Percentiles rank a stretch among this genome's conserved stretches.
Conservation (phyloP, 352 stramenopile species). For the Lagenidium sp. region DNA sequence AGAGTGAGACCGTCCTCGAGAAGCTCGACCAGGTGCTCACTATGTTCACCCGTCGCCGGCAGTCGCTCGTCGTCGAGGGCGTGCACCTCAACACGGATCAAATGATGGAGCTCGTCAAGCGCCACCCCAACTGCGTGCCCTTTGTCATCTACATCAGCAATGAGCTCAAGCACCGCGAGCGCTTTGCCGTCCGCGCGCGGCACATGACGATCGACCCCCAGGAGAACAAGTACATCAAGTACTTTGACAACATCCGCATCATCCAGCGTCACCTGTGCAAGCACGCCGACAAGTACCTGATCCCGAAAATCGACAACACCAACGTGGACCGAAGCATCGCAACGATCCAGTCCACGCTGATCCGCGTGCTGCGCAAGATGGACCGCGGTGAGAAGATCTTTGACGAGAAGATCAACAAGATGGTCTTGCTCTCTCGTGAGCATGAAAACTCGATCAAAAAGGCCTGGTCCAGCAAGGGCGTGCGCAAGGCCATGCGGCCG, state of each 20-base stretch:
- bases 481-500: conserved; percentile 80
- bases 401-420: conserved; percentile 73
- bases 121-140: conserved; percentile 76
- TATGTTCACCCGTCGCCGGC: conserved; percentile 76
- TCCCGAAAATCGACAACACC: conserved; percentile 86
- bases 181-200: conserved; percentile 71
- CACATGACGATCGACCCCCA: conserved; percentile 87
- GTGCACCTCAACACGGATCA: conserved; percentile 83
- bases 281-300: conserved; percentile 75
- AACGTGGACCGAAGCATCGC: conserved; percentile 83
- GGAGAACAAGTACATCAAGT: conserved; percentile 89
- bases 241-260: conserved; percentile 87
- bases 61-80: conserved; percentile 81
- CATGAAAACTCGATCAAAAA: conserved; percentile 86
- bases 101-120: conserved; percentile 66
- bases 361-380: conserved; percentile 74
- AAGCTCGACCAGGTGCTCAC: conserved; percentile 77
- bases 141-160: conserved; percentile 89
- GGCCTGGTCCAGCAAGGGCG: conserved; percentile 79
- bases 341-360: conserved; percentile 78
- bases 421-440: conserved; percentile 77
- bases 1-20: conserved; percentile 74
- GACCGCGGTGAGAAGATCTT: conserved; percentile 66
- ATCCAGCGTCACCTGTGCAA: conserved; percentile 85
- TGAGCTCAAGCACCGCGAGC: conserved; percentile 80